Evolutionary conservation across 306 rosid genomes (phyloP), one percentile per base, ranked within the genome.

Genomic region (Sicyos baderoa): DNA sequence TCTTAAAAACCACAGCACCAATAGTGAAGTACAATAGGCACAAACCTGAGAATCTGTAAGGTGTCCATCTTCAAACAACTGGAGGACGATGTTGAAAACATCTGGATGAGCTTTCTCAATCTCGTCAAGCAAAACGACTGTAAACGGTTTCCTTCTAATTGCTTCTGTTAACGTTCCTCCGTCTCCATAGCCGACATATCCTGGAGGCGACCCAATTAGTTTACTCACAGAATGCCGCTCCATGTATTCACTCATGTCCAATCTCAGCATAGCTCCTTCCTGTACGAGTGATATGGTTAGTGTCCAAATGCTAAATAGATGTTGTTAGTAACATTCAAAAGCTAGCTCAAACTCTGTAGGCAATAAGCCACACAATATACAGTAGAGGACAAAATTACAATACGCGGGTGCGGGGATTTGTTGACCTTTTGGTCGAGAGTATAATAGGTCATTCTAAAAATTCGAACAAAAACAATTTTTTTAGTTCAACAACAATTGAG

Each of bases 21-120:
- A 47, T 21, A 9, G 16, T 67, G 56, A 49, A 47, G 57, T 47
- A 48, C 44, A 68, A 68, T 40, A 51, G 45, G 60, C 55, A 74
- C 86, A 40, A 69, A 89, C 97, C 97, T 89, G 96, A 75, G 97
- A 86, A 84, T 91, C 91, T 49, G 97, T 86, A 66, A 91, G 95
- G 47, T 89, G 97, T 16, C 97, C 97, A 54, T 89, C 97, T 84
- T 89, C 97, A 19, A 84, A 59, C 54, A 91, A 58, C 56, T 89
- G 97, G 82, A 89, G 96, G 67, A 91, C 93, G 77, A 91, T 87
- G 81, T 87, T 89, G 84, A 87, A 89, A 32, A 87, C 76, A 75
- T 87, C 97, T n/a, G 96, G 96, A 80, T 91, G 97, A 72, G 97
- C 96, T 76, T 91, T 91, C 84, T 91, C 97, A 61, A 91, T 91